Evolutionary conservation across 345 rosid species (phyloP), one percentile per base, ranked within the genome.

Genomic region (Garcia nutans): DNA sequence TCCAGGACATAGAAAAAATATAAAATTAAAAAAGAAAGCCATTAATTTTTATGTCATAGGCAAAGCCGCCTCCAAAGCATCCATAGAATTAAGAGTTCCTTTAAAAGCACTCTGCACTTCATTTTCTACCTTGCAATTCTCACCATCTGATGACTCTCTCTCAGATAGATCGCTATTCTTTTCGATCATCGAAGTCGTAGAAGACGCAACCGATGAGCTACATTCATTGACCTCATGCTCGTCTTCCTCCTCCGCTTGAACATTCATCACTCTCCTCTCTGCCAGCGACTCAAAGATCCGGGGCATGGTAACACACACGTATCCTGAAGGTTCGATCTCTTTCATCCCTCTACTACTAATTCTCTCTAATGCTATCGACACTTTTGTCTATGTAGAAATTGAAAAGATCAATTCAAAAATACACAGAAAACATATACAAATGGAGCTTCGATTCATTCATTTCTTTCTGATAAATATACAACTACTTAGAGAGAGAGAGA

Each of bases 71-170:
- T 81, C 76, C 37, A 81, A 69, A 2, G 78, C 58, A 58, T 74
- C 81, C 81, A 81, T 65, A 28, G 79, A 50, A 60, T 80, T 80
- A 19, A 80, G 41, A 12, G 73, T 20, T 33, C 81, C 81, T 37
- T 65, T 70, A 59, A 7, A 81, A 41, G 68, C 47, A 65, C 84
- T 81, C n/a, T 81, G 78, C 15, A 81, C 84, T 69, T 80, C 80
- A 61, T 77, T 72, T 45, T 74, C 84, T 20, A 62, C 78, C 61
- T 72, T 76, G 10, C 42, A n/a, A 3, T 33, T 62, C 19, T 74
- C 84, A 8, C 75, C 77, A 52, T 64, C 78, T 0, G 69, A 71
- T 4, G 56, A 68, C 0, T 41, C 65, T 8, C 54, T 57, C 2
- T 1, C 62, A 28, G 79, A 71, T 20, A 76, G 73, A 76, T 80